Evolutionary conservation across 768 basidiomycete genomes (phyloP), one percentile per base, ranked within the genome.

Genomic region (Cystobasidium onofrii): DNA sequence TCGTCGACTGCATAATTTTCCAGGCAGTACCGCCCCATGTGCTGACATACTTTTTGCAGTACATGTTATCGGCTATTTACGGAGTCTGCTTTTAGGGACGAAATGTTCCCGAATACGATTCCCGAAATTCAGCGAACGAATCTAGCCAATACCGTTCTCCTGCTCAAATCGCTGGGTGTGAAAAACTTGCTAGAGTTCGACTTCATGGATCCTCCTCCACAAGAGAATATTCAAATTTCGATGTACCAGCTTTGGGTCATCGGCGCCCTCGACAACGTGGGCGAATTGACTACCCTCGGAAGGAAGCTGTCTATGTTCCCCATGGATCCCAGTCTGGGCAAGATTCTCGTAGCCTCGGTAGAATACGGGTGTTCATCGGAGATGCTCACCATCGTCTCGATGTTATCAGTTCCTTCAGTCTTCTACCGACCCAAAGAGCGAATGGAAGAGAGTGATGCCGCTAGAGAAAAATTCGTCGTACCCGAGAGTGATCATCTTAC

Each of bases 141-240:
- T 82, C 82, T 99, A 71, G 94, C 96, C 23, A 98, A 99, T 79
- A 99, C 95, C 0, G 96, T 98, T 0, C 82, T 98, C 25, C 82
- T 98, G 43, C 85, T 99, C 73, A 99, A 98, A 80, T 94, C 94
- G 1, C 84, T 99, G 4, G 95, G 96, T 12, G 96, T 99, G 50
- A 96, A 96, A 84, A 92, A 98, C 80, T 82, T 97, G 50, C 85
- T 99, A 25, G 95, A 99, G 82, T 99, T 98, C 79, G 95, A 98
- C 82, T 99, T 99, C 80, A 98, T 99, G 96, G 96, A 99, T 80
- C 96, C 96, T n/a, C 96, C 96, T 25, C 96, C 96, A n/a, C 93
- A 95, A 85, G 91, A 76, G 18, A 20, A 57, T 33, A 76, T 67
- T 77, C 67, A 50, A 36, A 41, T 63, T 1, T 73, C 43, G 23